phyloP scores from a whole-genome alignment of 2,329 filamentous ascomycete genomes.

The Verticillium dahliae region DNA sequence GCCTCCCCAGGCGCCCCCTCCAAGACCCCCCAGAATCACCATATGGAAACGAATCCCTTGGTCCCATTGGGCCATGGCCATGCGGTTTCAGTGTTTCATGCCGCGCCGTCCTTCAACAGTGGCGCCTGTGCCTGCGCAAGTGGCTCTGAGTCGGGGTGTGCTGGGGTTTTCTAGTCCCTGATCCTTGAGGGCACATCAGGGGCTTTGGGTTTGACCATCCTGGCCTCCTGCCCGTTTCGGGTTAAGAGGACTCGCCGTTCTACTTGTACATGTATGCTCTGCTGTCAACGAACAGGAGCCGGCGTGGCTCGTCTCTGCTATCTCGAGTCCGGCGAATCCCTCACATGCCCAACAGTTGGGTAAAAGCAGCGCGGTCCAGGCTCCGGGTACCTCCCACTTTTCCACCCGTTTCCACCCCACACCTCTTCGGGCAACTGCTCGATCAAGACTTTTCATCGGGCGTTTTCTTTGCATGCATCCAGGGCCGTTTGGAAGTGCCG shows the following conservation, averaged over 20 bases:
- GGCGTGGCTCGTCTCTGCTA: not conserved
- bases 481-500: not conserved
- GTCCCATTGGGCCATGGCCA: slow-evolving; percentile 3
- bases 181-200: not conserved
- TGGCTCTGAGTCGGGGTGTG: not conserved
- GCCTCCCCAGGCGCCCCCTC: not conserved
- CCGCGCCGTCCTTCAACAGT: slow-evolving; percentile 8
- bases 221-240: not conserved
- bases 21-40: not conserved
- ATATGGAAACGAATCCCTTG: not conserved
- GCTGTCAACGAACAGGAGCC: not conserved
- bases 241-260: not conserved
- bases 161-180: not conserved
- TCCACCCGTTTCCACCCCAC: not conserved
- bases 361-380: not conserved
- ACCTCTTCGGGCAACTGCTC: not conserved
- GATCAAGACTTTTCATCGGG: not conserved
- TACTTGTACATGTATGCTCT: not conserved
- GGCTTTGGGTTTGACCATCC: not conserved
- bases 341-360: not conserved
- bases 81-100: slow-evolving; percentile 13
- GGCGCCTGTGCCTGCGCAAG: slow-evolving; percentile 13
- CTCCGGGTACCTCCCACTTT: not conserved
- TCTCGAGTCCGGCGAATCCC: not conserved
- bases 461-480: not conserved